A percentile compares a stretch with the other conserved stretches of the same genome.
Evolutionary conservation across 2,329 filamentous ascomycete species (phyloP).

Genomic region (Fusarium buxicola): DNA sequence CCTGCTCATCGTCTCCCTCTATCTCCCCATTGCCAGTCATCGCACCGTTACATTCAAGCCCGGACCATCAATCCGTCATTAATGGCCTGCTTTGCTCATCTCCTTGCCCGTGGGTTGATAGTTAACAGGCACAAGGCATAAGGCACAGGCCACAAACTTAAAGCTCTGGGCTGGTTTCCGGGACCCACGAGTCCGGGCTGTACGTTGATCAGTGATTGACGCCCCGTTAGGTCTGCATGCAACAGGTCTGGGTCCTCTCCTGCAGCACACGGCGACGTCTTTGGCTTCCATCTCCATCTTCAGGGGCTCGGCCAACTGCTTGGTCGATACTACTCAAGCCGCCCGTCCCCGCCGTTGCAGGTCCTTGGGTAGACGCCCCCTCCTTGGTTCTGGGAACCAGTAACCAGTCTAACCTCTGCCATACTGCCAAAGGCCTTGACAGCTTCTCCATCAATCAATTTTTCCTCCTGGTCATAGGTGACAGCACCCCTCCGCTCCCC

Average conservation of each 20-base stretch:
- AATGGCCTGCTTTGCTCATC: slow-evolving; percentile 37
- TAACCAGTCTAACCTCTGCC: slow-evolving; percentile 35
- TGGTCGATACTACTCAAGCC: slow-evolving; percentile 28
- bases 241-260: slow-evolving; percentile 38
- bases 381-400: slow-evolving; percentile 34
- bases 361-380: slow-evolving; percentile 37
- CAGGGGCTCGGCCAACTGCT: slow-evolving; percentile 39
- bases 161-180: slow-evolving; percentile 41
- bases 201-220: slow-evolving; percentile 45
- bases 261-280: slow-evolving; percentile 39
- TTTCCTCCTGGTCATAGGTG: slow-evolving; percentile 36
- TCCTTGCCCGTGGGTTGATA: slow-evolving; percentile 33
- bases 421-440: slow-evolving; percentile 29
- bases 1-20: slow-evolving; percentile 12
- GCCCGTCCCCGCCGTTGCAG: slow-evolving; percentile 28
- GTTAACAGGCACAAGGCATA: slow-evolving; percentile 13
- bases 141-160: slow-evolving; percentile 35
- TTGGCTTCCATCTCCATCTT: slow-evolving; percentile 31
- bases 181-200: slow-evolving; percentile 42
- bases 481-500: slow-evolving; percentile 35
- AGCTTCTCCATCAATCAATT: slow-evolving; percentile 41
- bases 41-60: slow-evolving; percentile 36
- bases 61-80: slow-evolving; percentile 38
- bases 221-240: slow-evolving; percentile 42
- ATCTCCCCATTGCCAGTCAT: slow-evolving; percentile 25